Evolutionary conservation across 2,329 filamentous ascomycete species (phyloP), one percentile per base, ranked within the genome.

Genomic region (Cladosporium sp.): DNA sequence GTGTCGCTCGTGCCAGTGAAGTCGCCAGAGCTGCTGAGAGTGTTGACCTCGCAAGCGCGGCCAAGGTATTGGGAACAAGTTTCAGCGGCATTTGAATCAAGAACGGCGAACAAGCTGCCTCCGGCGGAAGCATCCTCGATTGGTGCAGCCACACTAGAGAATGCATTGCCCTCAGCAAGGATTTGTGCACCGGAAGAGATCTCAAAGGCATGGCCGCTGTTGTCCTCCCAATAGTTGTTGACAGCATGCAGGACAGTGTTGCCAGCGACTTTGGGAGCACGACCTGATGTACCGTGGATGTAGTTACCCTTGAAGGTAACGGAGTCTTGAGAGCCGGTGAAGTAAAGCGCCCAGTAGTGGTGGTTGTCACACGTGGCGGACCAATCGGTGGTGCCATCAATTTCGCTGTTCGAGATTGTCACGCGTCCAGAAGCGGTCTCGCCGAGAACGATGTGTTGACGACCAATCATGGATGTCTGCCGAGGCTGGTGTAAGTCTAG

Each of bases 221-320:
- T 80, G 65, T 78, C 75, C 67, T 81, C 76, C 74, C 77, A 84
- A 77, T 81, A 83, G 77, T 85, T 85, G 79, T 84, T 85, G 68
- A 83, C 80, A 40, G 79, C 80, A 70, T 86, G 83, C 54, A 85
- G 73, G 44, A 83, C 76, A 56, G 82, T 82, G 68, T 80, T 80
- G 19, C 75, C 76, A 56, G 71, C 74, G 20, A 85, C 74, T 74
- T 85, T 84, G 63, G 82, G 83, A 12, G 74, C 73, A 54, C 83
- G 81, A 57, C 83, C 83, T 12, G 76, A 79, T 49, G 78, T 79
- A 70, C 83, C 75, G 76, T 84, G 80, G 66, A 85, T 74, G 73
- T 84, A 84, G 77, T 85, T 85, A 62, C 76, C 75, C 74, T 83
- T 81, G 67, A 85, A 66, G 61, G 83, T 85, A 65, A 85, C 74